These are phyloP conservation scores for Solanum phureja DNA, from an alignment of 257 asterid genomes.

Conservation along the genomic window DNA sequence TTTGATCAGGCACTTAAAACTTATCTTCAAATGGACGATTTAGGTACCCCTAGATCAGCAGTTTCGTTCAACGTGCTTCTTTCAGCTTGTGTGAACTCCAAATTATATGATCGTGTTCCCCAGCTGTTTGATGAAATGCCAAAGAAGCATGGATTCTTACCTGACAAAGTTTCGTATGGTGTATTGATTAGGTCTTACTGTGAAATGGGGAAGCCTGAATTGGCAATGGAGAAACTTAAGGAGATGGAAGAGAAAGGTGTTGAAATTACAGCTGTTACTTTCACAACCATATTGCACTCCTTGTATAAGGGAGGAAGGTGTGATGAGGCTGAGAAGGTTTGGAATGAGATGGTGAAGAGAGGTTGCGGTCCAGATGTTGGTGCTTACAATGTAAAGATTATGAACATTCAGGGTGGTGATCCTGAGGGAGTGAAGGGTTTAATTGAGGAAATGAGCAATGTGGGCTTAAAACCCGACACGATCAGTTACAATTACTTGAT, in stretches of 20 bases:
- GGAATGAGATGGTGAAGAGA: slow-evolving; percentile 52
- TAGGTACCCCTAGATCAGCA: slow-evolving; percentile 63
- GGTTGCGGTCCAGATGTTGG: slow-evolving; percentile 52
- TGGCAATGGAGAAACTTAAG: slow-evolving; percentile 39
- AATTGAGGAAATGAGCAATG: slow-evolving; percentile 58
- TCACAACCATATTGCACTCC: slow-evolving; percentile 43
- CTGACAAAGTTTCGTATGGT: slow-evolving; percentile 59
- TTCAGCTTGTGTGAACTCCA: slow-evolving; percentile 30
- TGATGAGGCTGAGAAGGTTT: slow-evolving; percentile 55
- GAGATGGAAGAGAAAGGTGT: slow-evolving; percentile 61
- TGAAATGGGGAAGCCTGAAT: slow-evolving; percentile 47
- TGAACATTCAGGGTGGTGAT: slow-evolving; percentile 29
- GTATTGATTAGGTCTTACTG: slow-evolving; percentile 59
- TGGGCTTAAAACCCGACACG: slow-evolving; percentile 48
- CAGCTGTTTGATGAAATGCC: slow-evolving; percentile 52
- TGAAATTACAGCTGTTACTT: slow-evolving; percentile 26
- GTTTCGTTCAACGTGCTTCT: slow-evolving; percentile 66
- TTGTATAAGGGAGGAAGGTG: slow-evolving; percentile 37
- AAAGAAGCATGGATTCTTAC: slow-evolving; percentile 31
- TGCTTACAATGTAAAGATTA: slow-evolving; percentile 57
- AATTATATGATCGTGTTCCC: slow-evolving; percentile 41
- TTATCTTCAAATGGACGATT: slow-evolving; percentile 49
- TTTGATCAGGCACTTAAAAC: slow-evolving; percentile 50
- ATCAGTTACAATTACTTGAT: slow-evolving; percentile 62
- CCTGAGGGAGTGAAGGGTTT: slow-evolving; percentile 40